Conservation (phyloP, 1,284 basidiomycete species). For the Trametes pubescens region DNA sequence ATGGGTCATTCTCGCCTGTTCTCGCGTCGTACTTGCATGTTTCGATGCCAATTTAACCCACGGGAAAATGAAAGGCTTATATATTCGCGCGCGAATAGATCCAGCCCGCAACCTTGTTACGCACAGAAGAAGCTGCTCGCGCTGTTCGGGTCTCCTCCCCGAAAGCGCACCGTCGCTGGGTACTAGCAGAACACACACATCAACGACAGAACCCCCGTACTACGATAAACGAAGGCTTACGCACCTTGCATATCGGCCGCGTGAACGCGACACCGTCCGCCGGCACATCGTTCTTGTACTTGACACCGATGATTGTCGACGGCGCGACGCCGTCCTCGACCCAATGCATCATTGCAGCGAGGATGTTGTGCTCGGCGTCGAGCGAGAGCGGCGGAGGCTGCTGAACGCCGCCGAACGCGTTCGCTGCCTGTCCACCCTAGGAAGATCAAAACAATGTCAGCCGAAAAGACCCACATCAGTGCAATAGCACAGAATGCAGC, state of each 20-base stretch:
- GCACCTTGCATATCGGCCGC: constrained; percentile 35
- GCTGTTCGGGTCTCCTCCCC: constrained; percentile 22
- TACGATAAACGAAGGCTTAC: not conserved
- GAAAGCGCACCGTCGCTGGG: constrained; percentile 21
- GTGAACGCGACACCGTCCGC: constrained; percentile 31
- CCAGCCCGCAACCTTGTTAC: not conserved
- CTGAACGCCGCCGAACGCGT: constrained; percentile 30
- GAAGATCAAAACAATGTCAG: too few species aligned
- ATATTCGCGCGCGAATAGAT: too few species aligned
- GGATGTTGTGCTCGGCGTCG: constrained; percentile 43
- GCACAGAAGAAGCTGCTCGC: constrained; percentile 11
- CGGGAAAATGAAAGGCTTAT: too few species aligned
- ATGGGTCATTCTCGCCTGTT: too few species aligned
- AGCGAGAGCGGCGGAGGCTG: constrained; percentile 29
- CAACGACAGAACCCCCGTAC: not conserved
- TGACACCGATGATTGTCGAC: constrained; percentile 39
- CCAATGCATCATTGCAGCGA: constrained; percentile 49
- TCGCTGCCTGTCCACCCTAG: constrained; percentile 36
- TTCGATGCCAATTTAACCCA: too few species aligned
- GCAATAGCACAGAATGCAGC: too few species aligned
- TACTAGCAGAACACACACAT: constrained; percentile 14
- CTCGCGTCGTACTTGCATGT: too few species aligned
- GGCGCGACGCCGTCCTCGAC: constrained; percentile 47
- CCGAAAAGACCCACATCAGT: too few species aligned
- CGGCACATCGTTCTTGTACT: constrained; percentile 28